Base-by-base conservation (phyloP, 495 filamentous ascomycete genomes). In the Hypoxylon fragiforme region DNA sequence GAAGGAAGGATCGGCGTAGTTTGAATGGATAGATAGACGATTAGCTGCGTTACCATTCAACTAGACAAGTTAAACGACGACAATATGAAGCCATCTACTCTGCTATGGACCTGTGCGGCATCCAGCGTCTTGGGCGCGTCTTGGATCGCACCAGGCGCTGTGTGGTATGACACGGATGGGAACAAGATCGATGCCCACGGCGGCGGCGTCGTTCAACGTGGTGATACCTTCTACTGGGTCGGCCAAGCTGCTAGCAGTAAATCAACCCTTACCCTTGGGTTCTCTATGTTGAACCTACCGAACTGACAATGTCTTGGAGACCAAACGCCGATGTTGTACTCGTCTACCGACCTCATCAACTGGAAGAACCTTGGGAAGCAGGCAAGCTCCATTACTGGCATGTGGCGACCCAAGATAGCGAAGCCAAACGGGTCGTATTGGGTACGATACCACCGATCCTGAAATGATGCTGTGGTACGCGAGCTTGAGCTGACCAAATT, bases 321-420 rank as follows among this genome's bases (percentile, higher is more conserved):
- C 44, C 52, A 70, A 44, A 69, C 70, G 7, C 73, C 75, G 5
- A 68, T 64, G 45, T 60, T 78, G 59, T 78, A 78, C 44, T 74
- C 73, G 2, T 75, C 72, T 7, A 71, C 67, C 2, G 71, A 78
- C 42, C 65, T 78, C 8, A 44, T 78, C 14, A 73, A 78, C 52
- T 78, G 75, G 75, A 66, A 70, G 41, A 66, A 66, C 41, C 57
- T 70, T n/a, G 71, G 71, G 9, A 34, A 57, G 35, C 69, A 70
- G 39, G 64, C 60, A 2, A 60, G 57, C 12, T 60, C 64, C 9
- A 58, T 74, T 0, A 39, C 60, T 12, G 60, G 65, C 1, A 65
- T 73, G 54, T 76, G 75, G 75, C 56, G 75, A 39, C 75, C 73
- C 0, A 78, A 78, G 42, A 59, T 73, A 45, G 75, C 73, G 9